Base-by-base conservation (phyloP, 148 eudicot genomes). In the Rhododendron henanense region DNA sequence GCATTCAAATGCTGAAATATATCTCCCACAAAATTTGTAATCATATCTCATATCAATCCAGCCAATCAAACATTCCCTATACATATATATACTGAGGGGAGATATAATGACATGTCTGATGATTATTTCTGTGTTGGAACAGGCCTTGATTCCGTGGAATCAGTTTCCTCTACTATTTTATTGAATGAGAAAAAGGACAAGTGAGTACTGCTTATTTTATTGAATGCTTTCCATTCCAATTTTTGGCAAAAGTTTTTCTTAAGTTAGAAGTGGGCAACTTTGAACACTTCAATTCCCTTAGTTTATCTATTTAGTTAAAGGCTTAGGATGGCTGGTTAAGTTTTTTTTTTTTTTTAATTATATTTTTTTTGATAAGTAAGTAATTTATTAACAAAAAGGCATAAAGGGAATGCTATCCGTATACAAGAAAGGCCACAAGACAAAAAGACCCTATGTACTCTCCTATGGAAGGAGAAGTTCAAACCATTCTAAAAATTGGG, bases 61-160 rank as follows among this genome's bases (percentile, higher is more conserved):
- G 18, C 39, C 76, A 71, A 71, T 31, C 76, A 28, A 28, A 4
- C 19, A 11, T 71, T 35, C 76, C 41, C 2, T 86, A 88, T 85
- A 90, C 87, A 83, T 90, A 91, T 83, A 51, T 59, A 21, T 21
- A 14, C 37, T 81, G 92, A 89, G 53, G 92, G 87, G 84, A 89
- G 89, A 89, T 85, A 87, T 73, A 90, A 93, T 81, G 91, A 92
- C 78, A 45, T 77, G 86, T 91, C 94, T 88, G 92, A 90, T 84
- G 81, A 88, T 69, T 87, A 85, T 87, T 81, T 86, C 79, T 91
- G 91, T 85, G 61, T 86, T 86, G 90, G 89, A 84, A 90, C 95
- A 83, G 96, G 91, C 84, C 81, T 78, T 88, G 95, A 95, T 83
- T 90, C 85, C 47, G 41, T 28, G 14, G 94, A 92, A 82, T 81